Conservation (phyloP, 768 basidiomycete species). For the Suillus alpinus region DNA sequence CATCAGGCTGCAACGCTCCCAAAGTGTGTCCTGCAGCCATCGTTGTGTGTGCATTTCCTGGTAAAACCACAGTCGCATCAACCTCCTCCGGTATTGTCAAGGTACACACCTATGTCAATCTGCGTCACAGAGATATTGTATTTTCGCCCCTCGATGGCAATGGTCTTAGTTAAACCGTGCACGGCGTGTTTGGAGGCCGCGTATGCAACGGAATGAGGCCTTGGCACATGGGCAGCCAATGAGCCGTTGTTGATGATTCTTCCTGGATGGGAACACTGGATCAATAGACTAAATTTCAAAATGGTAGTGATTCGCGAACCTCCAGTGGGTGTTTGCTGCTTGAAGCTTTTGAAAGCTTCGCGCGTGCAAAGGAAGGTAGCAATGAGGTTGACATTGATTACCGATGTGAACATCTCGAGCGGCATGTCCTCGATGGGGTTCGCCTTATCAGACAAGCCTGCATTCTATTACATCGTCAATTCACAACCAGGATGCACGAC, state of each 20-base stretch:
- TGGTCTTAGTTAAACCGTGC: constrained; percentile 70
- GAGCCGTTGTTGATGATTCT: constrained; percentile 87
- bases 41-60: constrained; percentile 70
- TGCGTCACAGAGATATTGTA: constrained; percentile 77
- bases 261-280: constrained; percentile 33
- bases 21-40: constrained; percentile 46
- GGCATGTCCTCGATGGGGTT: constrained; percentile 59
- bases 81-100: neutral
- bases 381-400: constrained; percentile 69
- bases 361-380: constrained; percentile 76
- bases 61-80: neutral
- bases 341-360: constrained; percentile 74
- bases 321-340: constrained; percentile 66
- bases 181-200: constrained; percentile 82
- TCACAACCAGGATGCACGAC: neutral
- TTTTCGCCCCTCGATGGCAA: constrained; percentile 71
- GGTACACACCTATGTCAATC: constrained; percentile 70
- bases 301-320: constrained; percentile 37
- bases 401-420: constrained; percentile 58
- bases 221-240: constrained; percentile 67
- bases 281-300: neutral
- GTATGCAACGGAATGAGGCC: constrained; percentile 64
- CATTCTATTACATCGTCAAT: constrained; percentile 51
- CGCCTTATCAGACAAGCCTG: constrained; percentile 54
- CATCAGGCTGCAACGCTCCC: constrained; percentile 71